Base-by-base conservation (phyloP, 345 rosid species). In the Cardamine occulta region DNA sequence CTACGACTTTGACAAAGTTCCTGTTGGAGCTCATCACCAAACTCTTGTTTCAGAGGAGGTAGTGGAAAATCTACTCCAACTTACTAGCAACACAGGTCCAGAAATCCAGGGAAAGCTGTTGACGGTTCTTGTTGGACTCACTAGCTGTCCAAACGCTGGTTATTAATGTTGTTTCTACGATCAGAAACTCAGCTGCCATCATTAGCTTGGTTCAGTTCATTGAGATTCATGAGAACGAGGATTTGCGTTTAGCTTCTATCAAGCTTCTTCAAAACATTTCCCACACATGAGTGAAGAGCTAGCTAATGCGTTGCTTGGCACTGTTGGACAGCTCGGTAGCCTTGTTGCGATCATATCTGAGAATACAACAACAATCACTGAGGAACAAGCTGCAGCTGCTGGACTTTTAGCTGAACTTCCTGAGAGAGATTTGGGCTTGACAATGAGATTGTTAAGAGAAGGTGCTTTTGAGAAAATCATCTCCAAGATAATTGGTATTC, bases 381-480 rank as follows among this genome's bases (percentile, higher is more conserved):
- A 95, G 72, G 99, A 91, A 82, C 99, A 95, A 80, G 89, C 97
- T 48, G 92, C 83, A 51, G 97, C 97, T 54, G 89, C 89, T 65
- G 89, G 97, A 64, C 93, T 95, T 71, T 79, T 95, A 79, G 96
- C 97, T 72, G 97, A 86, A 76, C 95, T 95, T n/a, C 99, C 99
- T 8, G 97, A 90, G 83, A 83, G 85, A 75, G 99, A 91, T 88
- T 79, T 88, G 85, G 91, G 88, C 54, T 86, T 95, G 63, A 90
- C 99, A 7, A 76, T 89, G 75, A 93, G 88, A 84, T 86, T 95
- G 93, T 85, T 90, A 55, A 92, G 83, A 17, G 96, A 91, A 5
- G 82, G 88, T 68, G 89, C 96, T 68, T 91, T 94, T 56, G 82
- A 82, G 73, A 77, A 80, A 73, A 85, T 94, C 72, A 74, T 80